Evolutionary conservation across 73 alveolate genomes (phyloP).

Genomic region (Symbiodinium pilosum): DNA sequence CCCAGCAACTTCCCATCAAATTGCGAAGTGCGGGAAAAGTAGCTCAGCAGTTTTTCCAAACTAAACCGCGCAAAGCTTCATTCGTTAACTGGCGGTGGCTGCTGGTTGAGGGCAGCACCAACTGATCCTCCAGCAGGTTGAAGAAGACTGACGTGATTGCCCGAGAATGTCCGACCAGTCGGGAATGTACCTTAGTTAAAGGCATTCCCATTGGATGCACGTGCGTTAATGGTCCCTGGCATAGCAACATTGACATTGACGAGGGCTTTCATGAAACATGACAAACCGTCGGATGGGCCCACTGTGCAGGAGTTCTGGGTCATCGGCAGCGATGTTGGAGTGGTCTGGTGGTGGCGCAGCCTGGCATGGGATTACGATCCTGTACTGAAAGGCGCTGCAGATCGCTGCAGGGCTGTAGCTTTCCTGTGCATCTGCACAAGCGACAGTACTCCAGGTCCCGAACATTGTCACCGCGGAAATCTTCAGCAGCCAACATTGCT

Average conservation of each 20-base stretch:
- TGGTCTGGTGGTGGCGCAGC: conserved; percentile 56
- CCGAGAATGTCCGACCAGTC: conserved; percentile 73
- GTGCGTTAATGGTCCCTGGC: not conserved
- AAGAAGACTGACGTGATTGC: conserved; percentile 94
- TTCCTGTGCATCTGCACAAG: too few relatives aligned
- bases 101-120: not conserved
- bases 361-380: not conserved
- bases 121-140: conserved; percentile 75
- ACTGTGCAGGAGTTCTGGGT: not conserved
- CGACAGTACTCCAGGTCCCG: not conserved
- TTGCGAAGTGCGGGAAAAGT: too few relatives aligned
- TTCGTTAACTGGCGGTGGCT: not conserved
- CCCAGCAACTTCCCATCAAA: too few relatives aligned
- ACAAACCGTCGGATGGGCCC: too few relatives aligned
- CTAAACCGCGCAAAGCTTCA: not conserved
- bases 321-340: conserved; percentile 65
- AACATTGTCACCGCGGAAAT: conserved; percentile 78
- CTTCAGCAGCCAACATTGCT: conserved; percentile 71
- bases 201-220: not conserved
- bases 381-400: too few relatives aligned
- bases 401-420: too few relatives aligned
- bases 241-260: not conserved
- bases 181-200: conserved; percentile 40
- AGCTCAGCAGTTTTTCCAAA: too few relatives aligned
- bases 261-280: too few relatives aligned